These are phyloP conservation scores for Boletus sensibilis DNA, from an alignment of 768 basidiomycete species.

Conservation along the genomic window DNA sequence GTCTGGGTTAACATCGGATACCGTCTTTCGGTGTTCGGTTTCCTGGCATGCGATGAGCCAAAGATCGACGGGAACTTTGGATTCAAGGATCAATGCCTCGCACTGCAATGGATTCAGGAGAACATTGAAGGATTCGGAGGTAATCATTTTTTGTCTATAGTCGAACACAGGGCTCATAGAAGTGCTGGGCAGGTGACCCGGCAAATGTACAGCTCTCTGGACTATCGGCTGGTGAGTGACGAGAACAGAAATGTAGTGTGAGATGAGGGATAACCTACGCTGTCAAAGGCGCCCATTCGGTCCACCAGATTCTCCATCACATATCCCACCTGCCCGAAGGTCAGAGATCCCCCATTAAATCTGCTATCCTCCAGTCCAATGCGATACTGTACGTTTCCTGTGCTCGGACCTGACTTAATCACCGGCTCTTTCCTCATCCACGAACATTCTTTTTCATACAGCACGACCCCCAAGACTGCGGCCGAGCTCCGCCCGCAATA, in stretches of 20 bases:
- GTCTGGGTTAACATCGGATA: conserved; percentile 80
- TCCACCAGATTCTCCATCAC: conserved; percentile 72
- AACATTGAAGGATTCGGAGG: conserved; percentile 74
- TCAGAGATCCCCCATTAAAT: conserved; percentile 59
- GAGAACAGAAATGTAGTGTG: background rate
- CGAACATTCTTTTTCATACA: conserved; percentile 16
- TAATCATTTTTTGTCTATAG: conserved; percentile 14
- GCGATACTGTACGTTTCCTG: conserved; percentile 55
- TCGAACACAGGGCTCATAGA: background rate
- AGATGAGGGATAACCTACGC: background rate
- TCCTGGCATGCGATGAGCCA: conserved; percentile 65
- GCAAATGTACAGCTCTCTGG: conserved; percentile 61
- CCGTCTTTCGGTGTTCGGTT: conserved; percentile 74
- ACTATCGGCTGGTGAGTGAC: conserved; percentile 60
- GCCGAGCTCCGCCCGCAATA: conserved; percentile 61
- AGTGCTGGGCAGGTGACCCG: conserved; percentile 49
- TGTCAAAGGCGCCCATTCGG: conserved; percentile 63
- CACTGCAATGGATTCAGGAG: conserved; percentile 63
- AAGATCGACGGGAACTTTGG: conserved; percentile 71
- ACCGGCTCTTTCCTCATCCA: background rate
- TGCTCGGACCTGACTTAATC: too few relatives aligned
- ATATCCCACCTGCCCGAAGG: conserved; percentile 61
- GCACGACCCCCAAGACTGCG: conserved; percentile 59
- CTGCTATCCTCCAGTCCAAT: conserved; percentile 71
- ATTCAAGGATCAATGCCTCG: conserved; percentile 84